Base-by-base conservation (phyloP, 2,329 filamentous ascomycete genomes). In the Trichoderma atrobrunneum region DNA sequence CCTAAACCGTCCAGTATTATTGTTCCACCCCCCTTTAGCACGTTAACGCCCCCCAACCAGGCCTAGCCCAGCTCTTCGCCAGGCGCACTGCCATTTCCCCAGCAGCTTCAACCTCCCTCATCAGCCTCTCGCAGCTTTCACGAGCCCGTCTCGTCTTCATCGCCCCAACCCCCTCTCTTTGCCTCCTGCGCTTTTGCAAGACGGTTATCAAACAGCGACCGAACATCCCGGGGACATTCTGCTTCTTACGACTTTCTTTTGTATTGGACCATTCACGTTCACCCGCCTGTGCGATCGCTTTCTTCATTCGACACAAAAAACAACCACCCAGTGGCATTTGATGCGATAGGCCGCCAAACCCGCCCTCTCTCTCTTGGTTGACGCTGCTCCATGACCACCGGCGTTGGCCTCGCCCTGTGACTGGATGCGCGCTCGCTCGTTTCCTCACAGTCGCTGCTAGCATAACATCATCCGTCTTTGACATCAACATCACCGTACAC, bases 71-170 rank as follows among this genome's bases (percentile, higher is more conserved):
- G 63, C 60, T 36, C 11, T 56, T 62, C 62, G 57, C 71, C 66
- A 74, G 73, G 70, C 66, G 67, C 66, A 64, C 62, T 57, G 69
- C 71, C 72, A 71, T 68, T 62, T 63, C 43, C 61, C 68, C 60
- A 70, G 68, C 69, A 59, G 70, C 72, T 74, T 76, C 78, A 78
- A 76, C 76, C 77, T 76, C 77, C 76, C 76, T 77, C 70, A 73
- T 72, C 77, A 75, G 75, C 75, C 57, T 62, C 67, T 70, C 67
- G 57, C 39, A 70, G 39, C 56, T 54, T 74, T 75, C 54, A 68
- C 71, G 39, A 72, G 43, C 68, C 70, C 28, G n/a, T 70, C 65
- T 71, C 28, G n/a, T 70, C 65, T 71, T 75, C 75, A 74, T 72
- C 74, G 73, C 66, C 70, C 71, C 65, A 59, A 72, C 72, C 66